Evolutionary conservation across 2,329 filamentous ascomycete genomes (phyloP).

Genomic region (Huntiella abstrusa): DNA sequence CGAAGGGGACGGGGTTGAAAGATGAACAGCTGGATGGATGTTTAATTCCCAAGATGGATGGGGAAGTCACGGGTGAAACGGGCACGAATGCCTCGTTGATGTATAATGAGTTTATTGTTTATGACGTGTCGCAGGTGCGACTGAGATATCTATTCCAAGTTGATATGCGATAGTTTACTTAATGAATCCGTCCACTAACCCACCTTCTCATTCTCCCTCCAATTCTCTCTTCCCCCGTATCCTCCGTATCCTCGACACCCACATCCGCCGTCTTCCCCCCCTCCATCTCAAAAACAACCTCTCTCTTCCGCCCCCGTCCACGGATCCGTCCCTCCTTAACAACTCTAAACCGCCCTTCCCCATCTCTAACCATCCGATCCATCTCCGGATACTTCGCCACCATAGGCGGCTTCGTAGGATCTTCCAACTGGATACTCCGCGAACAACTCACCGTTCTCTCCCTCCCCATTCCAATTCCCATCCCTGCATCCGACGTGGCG

Average conservation of each 20-base stretch:
- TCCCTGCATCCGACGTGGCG: background rate
- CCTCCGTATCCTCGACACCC: background rate
- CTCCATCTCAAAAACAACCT: conserved; percentile 8
- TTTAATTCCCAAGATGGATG: conserved; percentile 39
- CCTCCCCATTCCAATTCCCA: background rate
- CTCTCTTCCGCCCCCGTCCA: background rate
- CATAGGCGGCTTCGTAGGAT: conserved; percentile 2
- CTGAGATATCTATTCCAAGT: conserved; percentile 52
- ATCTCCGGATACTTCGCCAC: background rate
- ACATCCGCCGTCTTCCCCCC: background rate
- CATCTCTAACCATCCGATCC: conserved; percentile 6
- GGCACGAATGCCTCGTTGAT: conserved; percentile 25
- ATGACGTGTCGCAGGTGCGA: conserved; percentile 50
- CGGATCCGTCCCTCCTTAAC: conserved; percentile 3
- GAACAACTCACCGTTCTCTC: conserved; percentile 2
- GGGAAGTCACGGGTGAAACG: conserved; percentile 24
- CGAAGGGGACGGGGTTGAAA: conserved; percentile 18
- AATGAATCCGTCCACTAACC: background rate
- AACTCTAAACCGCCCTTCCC: conserved; percentile 8
- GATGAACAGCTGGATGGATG: conserved; percentile 32
- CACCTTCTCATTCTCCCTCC: background rate
- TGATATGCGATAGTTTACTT: conserved; percentile 21
- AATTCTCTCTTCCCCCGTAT: background rate
- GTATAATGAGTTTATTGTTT: conserved; percentile 61
- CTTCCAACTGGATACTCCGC: conserved; percentile 5